Base-by-base conservation (phyloP, 257 asterid genomes). In the Salvia rosmarinus region DNA sequence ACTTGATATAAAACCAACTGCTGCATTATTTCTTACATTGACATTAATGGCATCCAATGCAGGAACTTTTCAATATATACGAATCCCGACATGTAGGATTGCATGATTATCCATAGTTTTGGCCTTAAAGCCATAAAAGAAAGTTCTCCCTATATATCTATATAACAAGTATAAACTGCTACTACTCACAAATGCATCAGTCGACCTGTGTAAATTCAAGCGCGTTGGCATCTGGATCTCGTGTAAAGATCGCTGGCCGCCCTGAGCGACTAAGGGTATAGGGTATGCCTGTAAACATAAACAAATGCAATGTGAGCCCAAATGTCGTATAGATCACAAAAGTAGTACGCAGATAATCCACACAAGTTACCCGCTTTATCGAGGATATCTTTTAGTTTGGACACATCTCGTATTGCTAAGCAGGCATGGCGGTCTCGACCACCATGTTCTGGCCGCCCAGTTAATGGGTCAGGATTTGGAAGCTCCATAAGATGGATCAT, bases 401-500 rank as follows among this genome's bases (percentile, higher is more conserved):
- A 85, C 71, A 90, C 98, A 58, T 89, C 87, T 57, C 82, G 85
- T 58, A 93, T 89, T n/a, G 91, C 85, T 54, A 94, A 79, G 84
- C 98, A 94, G 74, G 95, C 80, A 66, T 94, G 98, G 39, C 97
- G 94, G 78, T 94, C 97, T 58, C 96, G 82, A 35, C 98, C 97
- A 4, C 96, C 97, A 6, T 94, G 97, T 72, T 89, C 89, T 2
- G 98, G 92, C 37, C 96, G 81, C n/a, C 96, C 96, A 0, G 89
- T 82, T 44, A 85, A 80, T 21, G 96, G 97, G 60, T 94, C 98
- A 0, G 96, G 98, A 82, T 94, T 93, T 4, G 98, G 97, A 68
- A 94, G 98, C 88, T 94, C 98, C 98, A 94, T 94, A 57, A 94
- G 56, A 79, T 90, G 98, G 82, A 94, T 89, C 98, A 94, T 94